phyloP scores from a whole-genome alignment of 768 basidiomycete species.

The Suillus hirtellus region DNA sequence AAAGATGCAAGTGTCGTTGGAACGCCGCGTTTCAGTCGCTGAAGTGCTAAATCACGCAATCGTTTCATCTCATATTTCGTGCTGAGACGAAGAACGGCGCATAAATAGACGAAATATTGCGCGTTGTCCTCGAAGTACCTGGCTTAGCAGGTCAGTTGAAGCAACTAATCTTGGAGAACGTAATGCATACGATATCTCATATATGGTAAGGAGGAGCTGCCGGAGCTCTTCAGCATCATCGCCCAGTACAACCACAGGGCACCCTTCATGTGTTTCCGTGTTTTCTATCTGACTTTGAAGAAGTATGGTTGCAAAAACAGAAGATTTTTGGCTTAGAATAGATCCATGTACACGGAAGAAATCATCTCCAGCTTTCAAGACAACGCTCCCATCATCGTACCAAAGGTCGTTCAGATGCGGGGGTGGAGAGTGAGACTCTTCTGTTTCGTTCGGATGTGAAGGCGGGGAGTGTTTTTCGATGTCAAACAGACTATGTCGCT shows the following conservation, averaged over 20 bases:
- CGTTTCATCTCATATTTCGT: neutral
- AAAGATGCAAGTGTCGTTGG: neutral
- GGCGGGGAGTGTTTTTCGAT: neutral
- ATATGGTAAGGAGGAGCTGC: neutral
- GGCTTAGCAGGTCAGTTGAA: neutral
- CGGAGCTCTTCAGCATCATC: neutral
- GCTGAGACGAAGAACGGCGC: neutral
- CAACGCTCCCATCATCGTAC: slow-evolving; percentile 1
- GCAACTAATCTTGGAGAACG: neutral
- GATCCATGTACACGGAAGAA: neutral
- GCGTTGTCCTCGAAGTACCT: slow-evolving; percentile 4
- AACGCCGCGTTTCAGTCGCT: neutral
- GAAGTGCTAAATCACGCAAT: neutral
- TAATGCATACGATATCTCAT: neutral
- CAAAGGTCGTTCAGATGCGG: neutral
- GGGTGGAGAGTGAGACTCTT: neutral
- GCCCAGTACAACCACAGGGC: neutral
- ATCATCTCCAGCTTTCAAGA: neutral
- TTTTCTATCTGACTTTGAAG: neutral
- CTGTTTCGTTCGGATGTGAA: neutral
- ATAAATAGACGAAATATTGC: neutral
- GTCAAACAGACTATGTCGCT: neutral
- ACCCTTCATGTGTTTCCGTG: neutral
- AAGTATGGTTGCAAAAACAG: slow-evolving; percentile 1
- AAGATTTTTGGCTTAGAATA: neutral